These are phyloP conservation scores for Camellia japonica DNA, from an alignment of 148 eudicot genomes.

Conservation along the genomic window DNA sequence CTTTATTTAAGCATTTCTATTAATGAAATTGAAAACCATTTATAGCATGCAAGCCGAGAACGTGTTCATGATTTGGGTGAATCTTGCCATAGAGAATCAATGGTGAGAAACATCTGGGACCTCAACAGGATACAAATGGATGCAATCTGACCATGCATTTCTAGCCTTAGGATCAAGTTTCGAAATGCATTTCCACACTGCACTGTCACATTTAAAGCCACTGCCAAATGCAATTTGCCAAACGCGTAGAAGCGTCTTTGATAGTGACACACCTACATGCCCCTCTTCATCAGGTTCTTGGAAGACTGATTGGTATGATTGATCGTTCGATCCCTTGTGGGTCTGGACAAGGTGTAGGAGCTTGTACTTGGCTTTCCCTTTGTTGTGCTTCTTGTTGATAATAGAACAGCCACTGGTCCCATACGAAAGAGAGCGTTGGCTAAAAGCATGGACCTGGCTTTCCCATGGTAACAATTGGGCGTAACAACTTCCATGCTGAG, in stretches of 20 bases:
- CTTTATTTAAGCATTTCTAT: too few relatives aligned
- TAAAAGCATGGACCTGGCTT: constrained; percentile 35
- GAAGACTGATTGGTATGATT: constrained; percentile 37
- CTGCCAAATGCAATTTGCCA: constrained; percentile 46
- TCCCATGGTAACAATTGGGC: constrained; percentile 30
- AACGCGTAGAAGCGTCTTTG: constrained; percentile 30
- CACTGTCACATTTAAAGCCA: constrained; percentile 37
- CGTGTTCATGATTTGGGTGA: not conserved
- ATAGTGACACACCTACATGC: constrained; percentile 28
- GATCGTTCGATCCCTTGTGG: constrained; percentile 35
- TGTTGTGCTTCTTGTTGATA: constrained; percentile 33
- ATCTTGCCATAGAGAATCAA: not conserved
- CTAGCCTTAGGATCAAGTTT: constrained; percentile 10
- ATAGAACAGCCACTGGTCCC: constrained; percentile 39
- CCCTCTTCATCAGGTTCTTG: constrained; percentile 30
- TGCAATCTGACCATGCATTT: constrained; percentile 35
- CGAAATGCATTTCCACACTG: constrained; percentile 36
- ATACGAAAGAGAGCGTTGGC: constrained; percentile 41
- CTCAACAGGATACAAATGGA: constrained; percentile 34
- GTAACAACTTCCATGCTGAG: constrained; percentile 44
- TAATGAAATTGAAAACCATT: too few relatives aligned
- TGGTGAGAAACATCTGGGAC: constrained; percentile 23
- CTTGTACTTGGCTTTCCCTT: constrained; percentile 32
- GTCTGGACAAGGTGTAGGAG: constrained; percentile 33
- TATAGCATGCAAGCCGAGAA: too few relatives aligned